A percentile compares a stretch with the other conserved stretches of the same genome.
Evolutionary conservation across 495 filamentous ascomycete genomes (phyloP).

Genomic region (Polyplosphaeria fusca): DNA sequence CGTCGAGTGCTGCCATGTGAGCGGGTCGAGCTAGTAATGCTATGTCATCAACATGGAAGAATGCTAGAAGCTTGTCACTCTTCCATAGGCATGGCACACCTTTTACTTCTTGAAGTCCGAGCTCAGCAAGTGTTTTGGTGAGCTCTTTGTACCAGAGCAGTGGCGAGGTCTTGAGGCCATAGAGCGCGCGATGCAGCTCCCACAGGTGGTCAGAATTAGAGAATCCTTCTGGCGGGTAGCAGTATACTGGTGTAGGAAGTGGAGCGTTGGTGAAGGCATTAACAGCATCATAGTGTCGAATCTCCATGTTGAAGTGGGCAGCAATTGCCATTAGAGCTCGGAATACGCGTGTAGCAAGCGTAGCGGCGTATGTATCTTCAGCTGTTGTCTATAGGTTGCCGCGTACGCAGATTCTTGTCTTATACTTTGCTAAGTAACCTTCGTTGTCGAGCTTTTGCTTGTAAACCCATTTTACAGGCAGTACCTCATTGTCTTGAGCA

Average conservation of each 20-base stretch:
- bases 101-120: slow-evolving; percentile 5
- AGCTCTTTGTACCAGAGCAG: slow-evolving; percentile 20
- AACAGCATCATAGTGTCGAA: slow-evolving; percentile 7
- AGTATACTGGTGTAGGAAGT: neutral
- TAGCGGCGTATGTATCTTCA: slow-evolving; percentile 15
- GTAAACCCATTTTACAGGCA: slow-evolving; percentile 28
- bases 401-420: slow-evolving; percentile 13
- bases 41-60: slow-evolving; percentile 25
- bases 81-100: slow-evolving; percentile 4
- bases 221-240: slow-evolving; percentile 4
- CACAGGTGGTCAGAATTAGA: neutral
- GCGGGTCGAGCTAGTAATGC: too few relatives aligned
- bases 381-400: slow-evolving; percentile 14
- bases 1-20: too few relatives aligned
- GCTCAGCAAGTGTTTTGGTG: neutral
- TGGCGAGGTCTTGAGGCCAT: slow-evolving; percentile 16
- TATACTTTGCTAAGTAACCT: slow-evolving; percentile 14
- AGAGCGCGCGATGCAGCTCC: slow-evolving; percentile 11
- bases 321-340: slow-evolving; percentile 8
- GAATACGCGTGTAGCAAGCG: slow-evolving; percentile 9
- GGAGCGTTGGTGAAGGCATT: slow-evolving; percentile 11
- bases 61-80: slow-evolving; percentile 8
- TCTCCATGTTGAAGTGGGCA: slow-evolving; percentile 1
- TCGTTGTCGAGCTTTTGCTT: slow-evolving; percentile 27
- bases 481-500: neutral